Conservation (phyloP, 352 stramenopile species). For the Phytophthora constricta region DNA sequence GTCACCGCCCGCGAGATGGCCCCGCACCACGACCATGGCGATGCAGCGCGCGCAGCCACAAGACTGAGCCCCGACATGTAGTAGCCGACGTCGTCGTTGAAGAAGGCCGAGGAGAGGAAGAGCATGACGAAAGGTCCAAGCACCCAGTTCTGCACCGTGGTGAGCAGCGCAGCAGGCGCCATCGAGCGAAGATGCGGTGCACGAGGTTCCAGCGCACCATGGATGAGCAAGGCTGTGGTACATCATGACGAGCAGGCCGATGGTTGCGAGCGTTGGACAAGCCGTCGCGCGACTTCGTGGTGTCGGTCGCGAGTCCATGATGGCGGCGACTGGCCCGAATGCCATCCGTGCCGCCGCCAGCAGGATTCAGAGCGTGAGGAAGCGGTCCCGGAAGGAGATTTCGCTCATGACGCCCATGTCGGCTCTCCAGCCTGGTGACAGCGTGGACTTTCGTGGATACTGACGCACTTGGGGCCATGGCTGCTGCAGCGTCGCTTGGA, state of each 20-base stretch:
- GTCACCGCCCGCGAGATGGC: slow-evolving; percentile 59
- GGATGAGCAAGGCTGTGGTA: slow-evolving; percentile 55
- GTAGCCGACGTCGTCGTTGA: slow-evolving; percentile 54
- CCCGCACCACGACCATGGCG: slow-evolving; percentile 83
- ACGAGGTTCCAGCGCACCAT: slow-evolving; percentile 65
- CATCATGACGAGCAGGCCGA: slow-evolving; percentile 67
- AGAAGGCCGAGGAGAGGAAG: slow-evolving; percentile 51
- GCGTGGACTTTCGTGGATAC: too few species aligned
- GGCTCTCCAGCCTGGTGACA: too few species aligned
- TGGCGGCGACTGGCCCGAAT: slow-evolving; percentile 41
- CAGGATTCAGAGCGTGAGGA: slow-evolving; percentile 61
- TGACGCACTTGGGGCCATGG: neutral
- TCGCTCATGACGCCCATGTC: slow-evolving; percentile 7
- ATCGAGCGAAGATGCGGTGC: slow-evolving; percentile 50
- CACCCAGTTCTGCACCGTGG: slow-evolving; percentile 64
- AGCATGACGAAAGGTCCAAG: slow-evolving; percentile 65
- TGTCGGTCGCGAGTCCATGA: slow-evolving; percentile 50
- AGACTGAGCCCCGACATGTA: slow-evolving; percentile 66
- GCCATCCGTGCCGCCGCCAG: slow-evolving; percentile 36
- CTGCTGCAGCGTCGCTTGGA: neutral
- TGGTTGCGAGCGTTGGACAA: slow-evolving; percentile 56
- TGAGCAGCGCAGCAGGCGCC: slow-evolving; percentile 57
- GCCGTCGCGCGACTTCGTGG: slow-evolving; percentile 48
- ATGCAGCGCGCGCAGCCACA: slow-evolving; percentile 70
- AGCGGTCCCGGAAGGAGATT: slow-evolving; percentile 48